Conservation (phyloP, 108 stramenopile genomes). For the Tribonema minus region DNA sequence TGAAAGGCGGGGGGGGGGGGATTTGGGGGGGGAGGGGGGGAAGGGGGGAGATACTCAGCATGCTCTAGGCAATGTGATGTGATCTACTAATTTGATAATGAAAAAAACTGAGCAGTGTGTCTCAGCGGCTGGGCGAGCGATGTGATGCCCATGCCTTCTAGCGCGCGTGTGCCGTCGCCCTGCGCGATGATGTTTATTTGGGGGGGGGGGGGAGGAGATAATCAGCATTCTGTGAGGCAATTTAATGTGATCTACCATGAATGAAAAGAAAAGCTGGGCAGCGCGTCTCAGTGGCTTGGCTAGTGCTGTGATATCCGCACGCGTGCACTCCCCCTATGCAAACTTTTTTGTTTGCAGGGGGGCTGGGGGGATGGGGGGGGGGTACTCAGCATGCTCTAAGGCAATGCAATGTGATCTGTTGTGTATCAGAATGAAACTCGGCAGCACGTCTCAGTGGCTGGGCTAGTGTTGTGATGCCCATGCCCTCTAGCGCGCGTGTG, state of each 20-base stretch:
- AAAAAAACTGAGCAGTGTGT: too few species aligned
- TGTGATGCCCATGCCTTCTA: not conserved
- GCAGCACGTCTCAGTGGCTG: too few species aligned
- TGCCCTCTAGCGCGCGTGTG: not conserved
- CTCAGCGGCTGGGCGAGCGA: not conserved
- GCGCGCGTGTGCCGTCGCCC: not conserved
- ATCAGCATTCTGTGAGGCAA: not conserved
- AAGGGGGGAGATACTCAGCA: not conserved
- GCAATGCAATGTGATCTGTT: too few species aligned
- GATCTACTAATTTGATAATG: too few species aligned
- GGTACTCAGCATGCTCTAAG: too few species aligned
- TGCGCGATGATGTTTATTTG: not conserved
- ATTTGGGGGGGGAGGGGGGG: not conserved
- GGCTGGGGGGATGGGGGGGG: too few species aligned
- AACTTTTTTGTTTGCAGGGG: not conserved
- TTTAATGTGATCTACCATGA: too few species aligned
- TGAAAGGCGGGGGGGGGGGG: not conserved
- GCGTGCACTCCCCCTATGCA: not conserved
- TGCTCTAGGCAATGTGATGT: not conserved
- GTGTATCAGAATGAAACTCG: too few species aligned
- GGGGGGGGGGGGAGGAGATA: not conserved
- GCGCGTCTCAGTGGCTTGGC: not conserved
- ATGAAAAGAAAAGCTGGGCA: too few species aligned
- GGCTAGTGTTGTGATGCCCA: not conserved
- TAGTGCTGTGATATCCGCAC: not conserved